phyloP scores from a whole-genome alignment of 345 rosid genomes.

The Salix purpurea region DNA sequence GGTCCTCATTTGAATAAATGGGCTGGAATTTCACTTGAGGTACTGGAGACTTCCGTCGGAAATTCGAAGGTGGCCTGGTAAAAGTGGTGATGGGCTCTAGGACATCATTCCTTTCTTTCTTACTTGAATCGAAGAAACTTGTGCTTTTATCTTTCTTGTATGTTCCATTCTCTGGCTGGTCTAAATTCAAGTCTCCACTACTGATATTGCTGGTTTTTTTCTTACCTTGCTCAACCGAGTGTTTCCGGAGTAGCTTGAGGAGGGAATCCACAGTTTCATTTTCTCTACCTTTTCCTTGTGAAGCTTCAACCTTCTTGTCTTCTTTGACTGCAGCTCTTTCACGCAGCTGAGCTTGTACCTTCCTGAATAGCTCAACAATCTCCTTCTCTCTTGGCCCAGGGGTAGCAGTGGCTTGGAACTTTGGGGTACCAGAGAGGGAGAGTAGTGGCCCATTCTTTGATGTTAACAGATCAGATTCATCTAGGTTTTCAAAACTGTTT shows the following conservation, averaged over 20 bases:
- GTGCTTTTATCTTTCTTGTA: slow-evolving; percentile 38
- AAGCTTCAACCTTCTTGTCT: slow-evolving; percentile 50
- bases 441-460: slow-evolving; percentile 61
- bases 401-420: slow-evolving; percentile 66
- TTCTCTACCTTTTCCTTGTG: slow-evolving; percentile 54
- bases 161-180: slow-evolving; percentile 24
- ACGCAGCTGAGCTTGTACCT: slow-evolving; percentile 85
- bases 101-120: slow-evolving; percentile 14
- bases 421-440: slow-evolving; percentile 55
- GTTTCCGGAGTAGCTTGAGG: slow-evolving; percentile 75
- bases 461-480: slow-evolving; percentile 51
- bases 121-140: slow-evolving; percentile 24
- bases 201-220: slow-evolving; percentile 30
- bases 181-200: slow-evolving; percentile 30
- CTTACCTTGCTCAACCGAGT: slow-evolving; percentile 63
- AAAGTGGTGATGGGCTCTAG: slow-evolving; percentile 37
- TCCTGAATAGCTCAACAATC: slow-evolving; percentile 78
- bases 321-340: slow-evolving; percentile 70
- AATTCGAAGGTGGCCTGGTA: slow-evolving; percentile 73
- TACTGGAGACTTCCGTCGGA: slow-evolving; percentile 69
- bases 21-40: slow-evolving; percentile 51
- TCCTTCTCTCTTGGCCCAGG: slow-evolving; percentile 84
- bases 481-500: slow-evolving; percentile 45
- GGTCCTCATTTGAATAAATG: slow-evolving; percentile 39
- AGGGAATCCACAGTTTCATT: slow-evolving; percentile 77